These are phyloP conservation scores for Cladobotryum protrusum DNA, from an alignment of 2,329 filamentous ascomycete genomes.

Conservation along the genomic window DNA sequence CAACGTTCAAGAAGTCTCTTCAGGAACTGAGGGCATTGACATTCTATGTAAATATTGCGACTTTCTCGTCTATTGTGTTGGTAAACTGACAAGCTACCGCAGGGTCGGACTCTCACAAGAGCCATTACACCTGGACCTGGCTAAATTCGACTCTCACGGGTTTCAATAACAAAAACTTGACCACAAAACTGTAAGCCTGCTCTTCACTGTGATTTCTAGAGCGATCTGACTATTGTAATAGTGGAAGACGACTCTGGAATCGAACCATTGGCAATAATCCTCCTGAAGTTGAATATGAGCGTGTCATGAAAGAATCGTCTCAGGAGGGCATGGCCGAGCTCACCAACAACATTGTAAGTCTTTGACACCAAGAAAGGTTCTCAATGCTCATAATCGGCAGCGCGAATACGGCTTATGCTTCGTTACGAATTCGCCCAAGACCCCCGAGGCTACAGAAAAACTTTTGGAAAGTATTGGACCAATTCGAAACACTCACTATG, in stretches of 20 bases:
- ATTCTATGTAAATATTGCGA: constrained; percentile 26
- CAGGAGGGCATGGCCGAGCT: constrained; percentile 51
- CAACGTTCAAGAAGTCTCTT: constrained; percentile 21
- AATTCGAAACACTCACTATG: constrained; percentile 88
- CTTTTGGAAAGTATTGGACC: constrained; percentile 78
- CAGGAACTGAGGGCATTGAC: constrained; percentile 24
- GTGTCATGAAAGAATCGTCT: constrained; percentile 48
- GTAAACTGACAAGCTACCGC: background rate
- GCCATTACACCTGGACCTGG: constrained; percentile 58
- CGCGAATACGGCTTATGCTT: constrained; percentile 69
- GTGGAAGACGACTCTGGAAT: constrained; percentile 19
- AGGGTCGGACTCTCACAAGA: constrained; percentile 67
- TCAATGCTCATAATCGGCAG: constrained; percentile 34
- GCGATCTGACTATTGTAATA: background rate
- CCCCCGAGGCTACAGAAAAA: constrained; percentile 64
- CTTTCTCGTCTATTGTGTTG: background rate
- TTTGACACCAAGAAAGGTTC: background rate
- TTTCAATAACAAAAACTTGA: constrained; percentile 31
- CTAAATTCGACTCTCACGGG: constrained; percentile 16
- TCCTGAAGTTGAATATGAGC: constrained; percentile 54
- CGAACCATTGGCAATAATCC: constrained; percentile 33
- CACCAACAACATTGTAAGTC: constrained; percentile 57
- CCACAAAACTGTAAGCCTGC: constrained; percentile 7
- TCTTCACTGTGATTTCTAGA: background rate
- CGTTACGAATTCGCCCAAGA: constrained; percentile 59